phyloP scores from a whole-genome alignment of 2,329 filamentous ascomycete genomes.

The Camillea tinctor region DNA sequence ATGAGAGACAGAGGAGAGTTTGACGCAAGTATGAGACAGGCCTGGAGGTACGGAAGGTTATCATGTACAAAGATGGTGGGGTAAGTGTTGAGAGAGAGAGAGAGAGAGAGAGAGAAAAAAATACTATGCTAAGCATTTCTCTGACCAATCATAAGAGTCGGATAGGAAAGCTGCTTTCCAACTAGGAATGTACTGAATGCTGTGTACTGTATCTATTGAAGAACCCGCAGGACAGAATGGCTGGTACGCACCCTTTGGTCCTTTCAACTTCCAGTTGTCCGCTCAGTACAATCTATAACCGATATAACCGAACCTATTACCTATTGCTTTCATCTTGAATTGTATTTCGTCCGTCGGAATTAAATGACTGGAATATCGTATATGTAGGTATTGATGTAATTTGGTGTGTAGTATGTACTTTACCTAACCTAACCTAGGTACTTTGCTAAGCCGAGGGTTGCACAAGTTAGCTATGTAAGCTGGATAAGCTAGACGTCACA shows the following conservation, averaged over 20 bases:
- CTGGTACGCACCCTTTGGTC: neutral
- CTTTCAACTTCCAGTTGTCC: neutral
- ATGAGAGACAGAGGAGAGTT: neutral
- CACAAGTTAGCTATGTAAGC: neutral
- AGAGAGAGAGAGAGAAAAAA: neutral
- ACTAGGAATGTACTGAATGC: neutral
- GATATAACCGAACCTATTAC: neutral
- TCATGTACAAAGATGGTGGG: neutral
- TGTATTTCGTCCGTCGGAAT: too few relatives aligned
- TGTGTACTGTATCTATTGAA: neutral
- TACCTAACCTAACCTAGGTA: too few relatives aligned
- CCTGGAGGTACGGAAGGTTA: neutral
- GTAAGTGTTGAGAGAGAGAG: neutral
- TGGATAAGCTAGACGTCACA: too few relatives aligned
- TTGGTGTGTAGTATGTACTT: neutral
- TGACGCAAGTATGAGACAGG: neutral
- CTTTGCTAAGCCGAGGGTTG: neutral
- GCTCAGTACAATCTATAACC: neutral
- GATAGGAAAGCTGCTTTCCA: conserved; percentile 11
- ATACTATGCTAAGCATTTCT: neutral
- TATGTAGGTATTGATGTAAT: neutral
- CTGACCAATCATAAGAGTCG: conserved; percentile 16
- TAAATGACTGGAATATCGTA: neutral
- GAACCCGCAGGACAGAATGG: neutral
- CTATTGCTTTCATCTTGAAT: too few relatives aligned